phyloP scores from a whole-genome alignment of 1,284 basidiomycete genomes.

The Cryptococcus depauperatus region DNA sequence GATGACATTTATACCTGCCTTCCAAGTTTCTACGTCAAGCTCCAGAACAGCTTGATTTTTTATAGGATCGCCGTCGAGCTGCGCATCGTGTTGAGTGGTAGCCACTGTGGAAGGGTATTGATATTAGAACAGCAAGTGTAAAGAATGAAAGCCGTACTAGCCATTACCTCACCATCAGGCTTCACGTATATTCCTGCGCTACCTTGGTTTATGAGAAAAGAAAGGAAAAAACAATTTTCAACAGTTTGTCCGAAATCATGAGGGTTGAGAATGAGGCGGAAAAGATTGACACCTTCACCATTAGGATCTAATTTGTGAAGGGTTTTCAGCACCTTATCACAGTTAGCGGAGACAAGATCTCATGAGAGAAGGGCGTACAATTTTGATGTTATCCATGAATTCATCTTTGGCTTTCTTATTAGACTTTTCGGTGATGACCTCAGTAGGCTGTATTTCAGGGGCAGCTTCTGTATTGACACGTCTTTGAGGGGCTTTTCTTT shows the following conservation, averaged over 20 bases:
- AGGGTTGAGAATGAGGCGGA: conserved; percentile 49
- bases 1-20: conserved; percentile 24
- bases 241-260: conserved; percentile 49
- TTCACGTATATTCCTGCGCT: conserved; percentile 38
- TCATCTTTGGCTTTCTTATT: conserved; percentile 19
- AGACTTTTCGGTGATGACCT: conserved; percentile 15
- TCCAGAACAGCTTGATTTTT: conserved; percentile 50
- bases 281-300: conserved; percentile 42
- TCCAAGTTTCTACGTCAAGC: conserved; percentile 46
- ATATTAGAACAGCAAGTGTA: too few relatives aligned
- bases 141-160: conserved; percentile 24
- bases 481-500: conserved; percentile 8
- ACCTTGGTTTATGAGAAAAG: conserved; percentile 50
- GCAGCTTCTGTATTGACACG: conserved; percentile 11
- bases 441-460: conserved; percentile 23
- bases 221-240: conserved; percentile 53
- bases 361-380: background rate
- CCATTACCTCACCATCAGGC: conserved; percentile 44
- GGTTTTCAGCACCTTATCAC: conserved; percentile 19
- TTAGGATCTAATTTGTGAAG: conserved; percentile 20
- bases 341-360: background rate
- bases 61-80: conserved; percentile 22
- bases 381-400: conserved; percentile 7
- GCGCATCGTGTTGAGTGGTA: conserved; percentile 30
- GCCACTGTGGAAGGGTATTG: background rate